Percentiles rank a stretch among this genome's conserved stretches.
These are phyloP conservation scores for Viola odorata DNA, from an alignment of 345 rosid genomes.

Conservation along the genomic window DNA sequence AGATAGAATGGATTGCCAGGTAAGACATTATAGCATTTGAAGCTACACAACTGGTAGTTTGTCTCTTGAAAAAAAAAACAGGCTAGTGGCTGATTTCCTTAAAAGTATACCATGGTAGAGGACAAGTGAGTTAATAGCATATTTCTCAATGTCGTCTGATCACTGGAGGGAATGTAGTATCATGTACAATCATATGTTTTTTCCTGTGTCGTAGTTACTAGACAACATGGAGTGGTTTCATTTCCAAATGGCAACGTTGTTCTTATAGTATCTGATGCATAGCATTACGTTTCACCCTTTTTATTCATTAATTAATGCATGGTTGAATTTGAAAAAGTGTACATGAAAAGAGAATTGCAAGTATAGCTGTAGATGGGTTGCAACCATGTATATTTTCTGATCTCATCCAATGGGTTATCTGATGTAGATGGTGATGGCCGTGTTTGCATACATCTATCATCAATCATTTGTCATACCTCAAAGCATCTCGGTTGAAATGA, in stretches of 20 bases:
- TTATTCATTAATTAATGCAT: neutral
- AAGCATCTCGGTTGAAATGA: constrained; percentile 57
- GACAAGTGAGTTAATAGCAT: too few species aligned
- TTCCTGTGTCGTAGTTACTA: too few species aligned
- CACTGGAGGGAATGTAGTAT: too few species aligned
- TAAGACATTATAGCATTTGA: constrained; percentile 19
- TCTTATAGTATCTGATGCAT: too few species aligned
- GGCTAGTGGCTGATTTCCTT: too few species aligned
- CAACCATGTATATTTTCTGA: neutral
- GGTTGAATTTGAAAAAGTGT: neutral
- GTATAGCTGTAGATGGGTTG: neutral
- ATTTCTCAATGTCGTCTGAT: too few species aligned
- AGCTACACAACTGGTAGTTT: neutral
- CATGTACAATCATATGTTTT: too few species aligned
- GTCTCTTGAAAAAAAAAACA: neutral
- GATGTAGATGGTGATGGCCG: constrained; percentile 95
- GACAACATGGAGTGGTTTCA: too few species aligned
- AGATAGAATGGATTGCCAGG: constrained; percentile 99
- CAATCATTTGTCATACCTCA: constrained; percentile 68
- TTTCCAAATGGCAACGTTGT: too few species aligned
- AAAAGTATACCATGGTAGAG: too few species aligned
- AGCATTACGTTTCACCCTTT: neutral
- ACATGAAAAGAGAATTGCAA: neutral
- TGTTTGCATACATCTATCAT: constrained; percentile 90
- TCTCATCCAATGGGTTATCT: neutral